Percentiles rank a stretch among this genome's conserved stretches.
Conservation (phyloP, 257 asterid species). For the Jasminum sambac region DNA sequence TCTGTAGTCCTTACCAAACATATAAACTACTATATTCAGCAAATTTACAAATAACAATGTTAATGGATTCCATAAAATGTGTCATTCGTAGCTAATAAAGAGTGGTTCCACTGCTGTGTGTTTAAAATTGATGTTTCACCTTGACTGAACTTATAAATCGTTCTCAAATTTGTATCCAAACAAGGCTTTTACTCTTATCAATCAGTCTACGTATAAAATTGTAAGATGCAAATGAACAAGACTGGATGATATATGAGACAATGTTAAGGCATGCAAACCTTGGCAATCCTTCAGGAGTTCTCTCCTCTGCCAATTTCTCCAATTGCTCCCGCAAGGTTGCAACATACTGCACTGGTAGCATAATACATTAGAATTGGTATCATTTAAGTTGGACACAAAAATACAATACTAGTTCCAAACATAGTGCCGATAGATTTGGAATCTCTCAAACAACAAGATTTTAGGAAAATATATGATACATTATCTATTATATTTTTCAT, state of each 20-base stretch:
- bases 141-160: too few relatives aligned
- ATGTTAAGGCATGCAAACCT: conserved; percentile 46
- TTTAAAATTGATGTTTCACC: too few relatives aligned
- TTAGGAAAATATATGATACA: background rate
- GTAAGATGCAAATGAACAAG: background rate
- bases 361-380: conserved; percentile 15
- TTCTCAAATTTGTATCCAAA: too few relatives aligned
- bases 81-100: too few relatives aligned
- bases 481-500: background rate
- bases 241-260: background rate
- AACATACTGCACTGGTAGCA: conserved; percentile 60
- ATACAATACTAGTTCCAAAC: background rate
- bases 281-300: conserved; percentile 71
- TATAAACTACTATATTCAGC: too few relatives aligned
- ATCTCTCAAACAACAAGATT: conserved; percentile 6
- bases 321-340: conserved; percentile 82
- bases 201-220: background rate
- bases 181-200: background rate
- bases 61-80: too few relatives aligned
- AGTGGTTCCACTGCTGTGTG: too few relatives aligned
- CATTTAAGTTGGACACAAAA: background rate
- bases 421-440: conserved; percentile 1
- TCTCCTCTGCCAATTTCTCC: conserved; percentile 86
- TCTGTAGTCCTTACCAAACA: too few relatives aligned
- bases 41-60: too few relatives aligned